Percentiles rank a stretch among this genome's conserved stretches.
Evolutionary conservation across 139 green algal species (phyloP).

Genomic region (Chara braunii): DNA sequence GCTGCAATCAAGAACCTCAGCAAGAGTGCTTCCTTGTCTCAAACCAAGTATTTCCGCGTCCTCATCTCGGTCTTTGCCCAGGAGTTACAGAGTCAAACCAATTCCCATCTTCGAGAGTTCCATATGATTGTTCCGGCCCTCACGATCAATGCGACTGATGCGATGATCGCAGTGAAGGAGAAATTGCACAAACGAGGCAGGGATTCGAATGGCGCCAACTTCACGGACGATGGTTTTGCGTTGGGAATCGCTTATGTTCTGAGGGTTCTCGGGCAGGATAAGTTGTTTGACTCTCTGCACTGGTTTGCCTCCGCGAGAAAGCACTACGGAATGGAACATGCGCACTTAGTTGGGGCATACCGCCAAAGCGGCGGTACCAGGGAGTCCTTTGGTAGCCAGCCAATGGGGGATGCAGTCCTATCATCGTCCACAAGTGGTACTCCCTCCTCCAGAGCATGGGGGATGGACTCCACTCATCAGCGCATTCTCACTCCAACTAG

Average conservation of each 20-base stretch:
- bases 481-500: no score
- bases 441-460: no score
- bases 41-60: background rate
- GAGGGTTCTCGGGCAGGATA: conserved; percentile 1
- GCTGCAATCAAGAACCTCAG: conserved; percentile 5
- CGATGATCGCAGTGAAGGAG: conserved; percentile 10
- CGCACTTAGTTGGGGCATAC: no score
- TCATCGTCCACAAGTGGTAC: no score
- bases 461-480: no score
- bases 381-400: no score
- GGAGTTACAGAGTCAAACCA: conserved; percentile 15
- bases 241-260: conserved; percentile 35
- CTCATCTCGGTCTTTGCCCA: background rate
- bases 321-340: no score
- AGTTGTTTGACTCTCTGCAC: background rate
- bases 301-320: background rate
- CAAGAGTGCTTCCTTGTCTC: background rate
- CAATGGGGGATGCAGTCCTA: no score
- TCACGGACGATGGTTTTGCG: conserved; percentile 38
- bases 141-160: background rate
- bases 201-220: background rate
- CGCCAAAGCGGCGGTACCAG: no score
- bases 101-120: conserved; percentile 20
- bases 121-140: conserved; percentile 27
- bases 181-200: background rate